Base-by-base conservation (phyloP, 2,329 filamentous ascomycete species). In the Trichoderma sp. region DNA sequence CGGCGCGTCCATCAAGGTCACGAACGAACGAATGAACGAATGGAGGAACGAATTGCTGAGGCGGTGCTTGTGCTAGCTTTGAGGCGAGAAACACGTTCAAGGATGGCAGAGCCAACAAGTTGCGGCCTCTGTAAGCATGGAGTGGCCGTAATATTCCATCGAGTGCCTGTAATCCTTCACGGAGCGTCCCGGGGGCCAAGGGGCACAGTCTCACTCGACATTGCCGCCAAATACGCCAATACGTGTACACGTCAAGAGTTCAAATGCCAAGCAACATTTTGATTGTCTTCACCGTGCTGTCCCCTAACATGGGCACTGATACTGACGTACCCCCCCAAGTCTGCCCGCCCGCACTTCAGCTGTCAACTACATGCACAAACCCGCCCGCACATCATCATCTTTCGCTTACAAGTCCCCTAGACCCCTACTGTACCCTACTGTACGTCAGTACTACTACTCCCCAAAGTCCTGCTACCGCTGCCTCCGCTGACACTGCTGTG, bases 131-230 rank as follows among this genome's bases (percentile, higher is more conserved):
- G 57, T 48, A 29, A 48, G 39, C 57, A 34, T n/a, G n/a, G n/a
- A n/a, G 57, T 42, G 35, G 53, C 19, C 4, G 34, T 19, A 57
- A 22, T 60, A 48, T 45, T 50, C 29, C 42, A 34, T 35, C 29
- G 25, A 57, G 53, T 37, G 34, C 32, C 32, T 52, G 19, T 60
- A 48, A 60, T 60, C 57, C 57, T 32, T n/a, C 45, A 61, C 58
- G 58, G 58, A 61, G 58, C 58, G 58, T 61, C 58, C 58, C 58
- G 58, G 19, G 19, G 32, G 53, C 53, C 42, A 52, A 52, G 39
- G 58, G 58, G 37, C 39, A 48, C 37, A 48, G 57, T 61, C 58
- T 61, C 42, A 61, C 58, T 52, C 45, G 22, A 27, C 48, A 48
- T 60, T 42, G 15, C 39, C 22, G 39, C n/a, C n/a, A n/a, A n/a